These are phyloP conservation scores for Funneliformis geosporum DNA, from an alignment of 192 early-diverging fungal genomes.

Conservation along the genomic window DNA sequence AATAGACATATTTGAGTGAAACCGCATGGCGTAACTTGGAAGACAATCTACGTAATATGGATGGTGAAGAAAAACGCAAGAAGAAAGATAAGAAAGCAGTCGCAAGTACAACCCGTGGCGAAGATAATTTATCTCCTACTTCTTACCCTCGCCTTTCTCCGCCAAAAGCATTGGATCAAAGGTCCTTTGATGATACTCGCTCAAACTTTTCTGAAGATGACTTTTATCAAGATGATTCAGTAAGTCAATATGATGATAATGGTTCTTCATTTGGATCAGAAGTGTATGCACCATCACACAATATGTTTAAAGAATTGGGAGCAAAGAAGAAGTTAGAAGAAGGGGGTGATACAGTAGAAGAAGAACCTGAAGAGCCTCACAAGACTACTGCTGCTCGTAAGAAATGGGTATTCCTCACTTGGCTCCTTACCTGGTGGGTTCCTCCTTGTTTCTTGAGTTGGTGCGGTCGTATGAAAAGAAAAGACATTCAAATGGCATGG, in stretches of 20 bases:
- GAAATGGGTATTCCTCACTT: conserved; percentile 86
- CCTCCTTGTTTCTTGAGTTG: conserved; percentile 66
- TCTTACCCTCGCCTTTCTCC: conserved; percentile 35
- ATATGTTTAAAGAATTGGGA: conserved; percentile 49
- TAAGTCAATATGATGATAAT: conserved; percentile 34
- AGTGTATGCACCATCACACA: conserved; percentile 41
- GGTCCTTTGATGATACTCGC: conserved; percentile 54
- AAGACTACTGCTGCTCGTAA: conserved; percentile 59
- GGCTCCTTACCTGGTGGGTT: conserved; percentile 80
- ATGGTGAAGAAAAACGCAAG: conserved; percentile 62
- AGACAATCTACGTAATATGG: conserved; percentile 69
- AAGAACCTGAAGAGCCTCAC: conserved; percentile 54
- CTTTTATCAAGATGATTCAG: conserved; percentile 50
- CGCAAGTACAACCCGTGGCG: background rate
- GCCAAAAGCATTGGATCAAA: conserved; percentile 42
- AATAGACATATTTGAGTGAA: conserved; percentile 73
- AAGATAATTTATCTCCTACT: conserved; percentile 12
- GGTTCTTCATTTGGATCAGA: conserved; percentile 48
- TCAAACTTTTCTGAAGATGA: conserved; percentile 67
- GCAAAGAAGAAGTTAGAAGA: conserved; percentile 51
- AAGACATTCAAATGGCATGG: conserved; percentile 90
- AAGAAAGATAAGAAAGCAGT: conserved; percentile 41
- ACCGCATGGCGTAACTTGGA: conserved; percentile 82
- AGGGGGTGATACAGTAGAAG: conserved; percentile 42
- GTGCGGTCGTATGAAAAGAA: conserved; percentile 79